Percentiles rank a stretch among this genome's conserved stretches.
phyloP scores from a whole-genome alignment of 495 filamentous ascomycete genomes.

The Cenococcum geophilum region DNA sequence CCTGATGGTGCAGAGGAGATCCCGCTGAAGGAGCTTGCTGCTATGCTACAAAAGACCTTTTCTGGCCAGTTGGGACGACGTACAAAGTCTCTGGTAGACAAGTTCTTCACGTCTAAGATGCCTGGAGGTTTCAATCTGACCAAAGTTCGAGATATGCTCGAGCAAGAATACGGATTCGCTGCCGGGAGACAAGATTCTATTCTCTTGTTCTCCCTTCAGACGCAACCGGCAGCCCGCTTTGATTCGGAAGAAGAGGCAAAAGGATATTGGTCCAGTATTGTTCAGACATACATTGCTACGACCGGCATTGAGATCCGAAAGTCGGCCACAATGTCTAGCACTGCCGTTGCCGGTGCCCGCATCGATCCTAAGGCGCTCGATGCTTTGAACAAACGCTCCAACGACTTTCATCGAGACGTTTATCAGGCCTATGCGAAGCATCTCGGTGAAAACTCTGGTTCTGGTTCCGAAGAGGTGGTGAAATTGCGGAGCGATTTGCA shows the following conservation, averaged over 20 bases:
- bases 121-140: constrained; percentile 97
- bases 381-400: constrained; percentile 13
- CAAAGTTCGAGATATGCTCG: constrained; percentile 79
- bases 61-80: constrained; percentile 94
- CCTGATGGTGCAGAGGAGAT: constrained; percentile 97
- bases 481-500: constrained; percentile 66
- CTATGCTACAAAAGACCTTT: constrained; percentile 89
- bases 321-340: not conserved
- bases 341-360: not conserved
- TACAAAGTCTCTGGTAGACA: constrained; percentile 80
- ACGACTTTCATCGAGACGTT: constrained; percentile 16
- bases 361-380: constrained; percentile 20
- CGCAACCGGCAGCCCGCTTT: constrained; percentile 82
- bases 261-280: constrained; percentile 71
- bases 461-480: constrained; percentile 9
- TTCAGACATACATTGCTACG: constrained; percentile 76
- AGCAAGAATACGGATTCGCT: constrained; percentile 81
- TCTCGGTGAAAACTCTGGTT: constrained; percentile 3
- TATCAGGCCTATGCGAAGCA: constrained; percentile 17
- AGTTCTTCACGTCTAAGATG: constrained; percentile 95
- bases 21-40: constrained; percentile 89
- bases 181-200: constrained; percentile 84
- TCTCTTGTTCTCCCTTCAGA: constrained; percentile 76
- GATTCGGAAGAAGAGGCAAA: constrained; percentile 84
- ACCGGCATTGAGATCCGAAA: constrained; percentile 85